phyloP scores from a whole-genome alignment of 2,329 filamentous ascomycete species.

The Alternaria metachromatica region DNA sequence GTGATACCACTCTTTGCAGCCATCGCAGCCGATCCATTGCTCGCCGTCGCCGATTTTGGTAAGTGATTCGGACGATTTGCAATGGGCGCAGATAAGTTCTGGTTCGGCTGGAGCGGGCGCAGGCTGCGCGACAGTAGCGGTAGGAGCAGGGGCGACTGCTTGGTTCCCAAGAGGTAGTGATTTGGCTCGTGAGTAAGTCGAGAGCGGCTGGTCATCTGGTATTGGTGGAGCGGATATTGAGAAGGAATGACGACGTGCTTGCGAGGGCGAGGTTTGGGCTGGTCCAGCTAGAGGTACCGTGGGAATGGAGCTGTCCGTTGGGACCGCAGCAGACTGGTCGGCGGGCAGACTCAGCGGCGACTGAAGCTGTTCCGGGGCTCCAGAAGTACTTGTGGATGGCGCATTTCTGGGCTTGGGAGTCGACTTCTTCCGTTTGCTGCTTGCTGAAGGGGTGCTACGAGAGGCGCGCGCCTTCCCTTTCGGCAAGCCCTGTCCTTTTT shows the following conservation, averaged over 20 bases:
- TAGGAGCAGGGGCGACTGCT: conserved; percentile 19
- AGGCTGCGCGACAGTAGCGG: conserved; percentile 8
- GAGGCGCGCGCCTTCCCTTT: conserved; percentile 56
- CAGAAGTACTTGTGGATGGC: conserved; percentile 19
- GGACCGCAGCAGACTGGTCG: conserved; percentile 24
- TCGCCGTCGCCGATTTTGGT: conserved; percentile 61
- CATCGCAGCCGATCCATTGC: conserved; percentile 72
- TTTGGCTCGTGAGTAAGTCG: conserved; percentile 28
- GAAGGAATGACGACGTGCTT: conserved; percentile 41
- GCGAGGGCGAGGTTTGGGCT: conserved; percentile 7
- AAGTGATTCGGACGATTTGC: conserved; percentile 62
- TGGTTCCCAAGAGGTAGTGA: conserved; percentile 41
- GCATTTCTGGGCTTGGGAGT: conserved; percentile 43
- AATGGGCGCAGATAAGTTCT: conserved; percentile 62
- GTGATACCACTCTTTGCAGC: conserved; percentile 73
- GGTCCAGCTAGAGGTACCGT: conserved; percentile 16
- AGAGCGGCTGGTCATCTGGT: conserved; percentile 4
- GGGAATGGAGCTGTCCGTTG: conserved; percentile 5
- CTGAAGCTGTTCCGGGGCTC: conserved; percentile 38
- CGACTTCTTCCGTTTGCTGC: conserved; percentile 49
- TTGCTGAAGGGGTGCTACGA: conserved; percentile 42
- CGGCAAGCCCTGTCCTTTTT: conserved; percentile 52
- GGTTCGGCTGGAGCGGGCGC: conserved; percentile 32
- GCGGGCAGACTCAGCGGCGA: conserved; percentile 44
- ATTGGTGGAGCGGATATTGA: conserved; percentile 21